phyloP scores from a whole-genome alignment of 2,329 filamentous ascomycete genomes.

The Trichoderma atrobrunneum region DNA sequence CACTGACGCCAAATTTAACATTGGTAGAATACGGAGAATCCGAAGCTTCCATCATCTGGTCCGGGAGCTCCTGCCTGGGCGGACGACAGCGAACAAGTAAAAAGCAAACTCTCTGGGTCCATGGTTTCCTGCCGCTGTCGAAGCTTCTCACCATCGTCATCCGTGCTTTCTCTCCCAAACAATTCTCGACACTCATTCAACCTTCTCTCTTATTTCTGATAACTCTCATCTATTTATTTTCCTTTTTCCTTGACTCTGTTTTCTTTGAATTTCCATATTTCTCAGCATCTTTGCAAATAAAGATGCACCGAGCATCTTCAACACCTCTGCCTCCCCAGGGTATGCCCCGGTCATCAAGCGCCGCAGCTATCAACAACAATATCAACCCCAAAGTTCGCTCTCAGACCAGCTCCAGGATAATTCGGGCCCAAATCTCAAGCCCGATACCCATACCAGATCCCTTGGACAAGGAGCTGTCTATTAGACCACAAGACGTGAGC shows the following conservation, averaged over 20 bases:
- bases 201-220: not conserved
- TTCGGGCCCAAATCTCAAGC: conserved; percentile 59
- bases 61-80: not conserved
- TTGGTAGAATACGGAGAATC: not conserved
- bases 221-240: not conserved
- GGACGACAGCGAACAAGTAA: not conserved
- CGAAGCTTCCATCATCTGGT: not conserved
- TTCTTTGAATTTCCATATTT: conserved; percentile 5
- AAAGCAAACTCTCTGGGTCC: not conserved
- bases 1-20: not conserved
- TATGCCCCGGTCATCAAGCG: conserved; percentile 15
- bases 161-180: not conserved
- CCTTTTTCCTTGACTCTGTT: not conserved
- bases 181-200: conserved; percentile 9
- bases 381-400: not conserved
- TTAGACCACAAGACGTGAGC: conserved; percentile 24
- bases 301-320: conserved; percentile 12
- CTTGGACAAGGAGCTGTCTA: conserved; percentile 54
- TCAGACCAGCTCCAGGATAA: conserved; percentile 35
- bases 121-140: conserved; percentile 2
- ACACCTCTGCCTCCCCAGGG: conserved; percentile 1
- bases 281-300: not conserved
- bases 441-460: conserved; percentile 55
- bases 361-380: not conserved
- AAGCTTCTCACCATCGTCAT: not conserved